Percentiles rank a stretch among this genome's conserved stretches.
These are phyloP conservation scores for Puccinia novopanici DNA, from an alignment of 1,284 basidiomycete species.

Conservation along the genomic window DNA sequence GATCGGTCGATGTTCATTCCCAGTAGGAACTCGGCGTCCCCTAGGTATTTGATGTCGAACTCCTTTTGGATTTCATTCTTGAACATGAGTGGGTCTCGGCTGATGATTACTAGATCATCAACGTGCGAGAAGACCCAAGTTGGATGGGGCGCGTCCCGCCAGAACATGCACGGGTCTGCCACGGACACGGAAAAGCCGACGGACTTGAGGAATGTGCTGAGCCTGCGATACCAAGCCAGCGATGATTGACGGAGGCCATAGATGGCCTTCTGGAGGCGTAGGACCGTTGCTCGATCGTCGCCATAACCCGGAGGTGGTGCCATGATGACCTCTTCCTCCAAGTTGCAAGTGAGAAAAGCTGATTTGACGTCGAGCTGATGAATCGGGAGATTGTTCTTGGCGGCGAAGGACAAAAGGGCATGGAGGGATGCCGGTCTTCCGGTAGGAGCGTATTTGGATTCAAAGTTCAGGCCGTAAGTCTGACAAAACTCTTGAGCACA, in stretches of 20 bases:
- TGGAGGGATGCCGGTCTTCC: conserved; percentile 59
- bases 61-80: not conserved
- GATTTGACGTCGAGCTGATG: conserved; percentile 46
- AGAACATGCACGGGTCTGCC: conserved; percentile 20
- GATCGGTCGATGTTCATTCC: not conserved
- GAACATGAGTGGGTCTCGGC: no score
- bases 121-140: no score
- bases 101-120: conserved; percentile 18
- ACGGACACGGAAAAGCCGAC: not conserved
- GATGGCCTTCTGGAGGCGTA: conserved; percentile 31
- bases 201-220: not conserved
- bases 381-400: not conserved
- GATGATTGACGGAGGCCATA: conserved; percentile 52
- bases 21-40: not conserved
- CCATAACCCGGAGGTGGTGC: conserved; percentile 17
- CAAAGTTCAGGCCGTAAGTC: conserved; percentile 11
- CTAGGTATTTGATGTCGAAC: no score
- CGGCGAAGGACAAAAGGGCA: conserved; percentile 52
- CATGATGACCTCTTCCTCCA: conserved; percentile 31
- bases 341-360: conserved; percentile 51
- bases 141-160: not conserved
- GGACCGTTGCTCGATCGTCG: not conserved
- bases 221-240: not conserved
- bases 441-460: not conserved
- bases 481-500: conserved; percentile 10